Percentiles rank a stretch among this genome's conserved stretches.
Evolutionary conservation across 2,329 filamentous ascomycete species (phyloP).

Genomic region (Rutstroemia sydowiana): DNA sequence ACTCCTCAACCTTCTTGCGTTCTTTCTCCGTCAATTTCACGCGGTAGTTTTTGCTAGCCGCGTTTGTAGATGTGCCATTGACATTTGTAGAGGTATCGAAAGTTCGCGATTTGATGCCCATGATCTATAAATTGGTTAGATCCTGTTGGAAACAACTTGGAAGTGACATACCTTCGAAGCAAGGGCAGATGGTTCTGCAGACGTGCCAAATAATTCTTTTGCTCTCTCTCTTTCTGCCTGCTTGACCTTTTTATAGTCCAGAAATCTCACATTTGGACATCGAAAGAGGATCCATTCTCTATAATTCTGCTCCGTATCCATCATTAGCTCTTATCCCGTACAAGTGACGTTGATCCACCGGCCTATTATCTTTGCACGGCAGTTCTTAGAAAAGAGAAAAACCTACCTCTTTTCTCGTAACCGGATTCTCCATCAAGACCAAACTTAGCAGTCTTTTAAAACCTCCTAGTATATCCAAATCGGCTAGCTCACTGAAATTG

Average conservation of each 20-base stretch:
- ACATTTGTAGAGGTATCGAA: slow-evolving; percentile 46
- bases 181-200: slow-evolving; percentile 68
- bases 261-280: slow-evolving; percentile 75
- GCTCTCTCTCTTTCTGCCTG: slow-evolving; percentile 73
- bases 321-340: slow-evolving; percentile 6
- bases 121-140: slow-evolving; percentile 50
- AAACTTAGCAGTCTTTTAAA: slow-evolving; percentile 71
- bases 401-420: slow-evolving; percentile 83
- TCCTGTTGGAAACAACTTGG: background rate
- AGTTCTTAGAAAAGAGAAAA: background rate
- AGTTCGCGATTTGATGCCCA: slow-evolving; percentile 73
- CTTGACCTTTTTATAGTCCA: slow-evolving; percentile 90
- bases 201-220: slow-evolving; percentile 74
- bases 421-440: slow-evolving; percentile 77
- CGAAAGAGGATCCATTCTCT: slow-evolving; percentile 87
- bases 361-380: background rate
- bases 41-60: slow-evolving; percentile 59
- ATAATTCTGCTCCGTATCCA: slow-evolving; percentile 59
- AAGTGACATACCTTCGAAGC: slow-evolving; percentile 57
- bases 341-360: too few relatives aligned
- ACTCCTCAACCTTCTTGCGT: slow-evolving; percentile 73
- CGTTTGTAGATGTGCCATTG: slow-evolving; percentile 37
- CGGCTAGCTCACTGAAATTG: slow-evolving; percentile 73
- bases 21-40: slow-evolving; percentile 85
- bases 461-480: slow-evolving; percentile 70